phyloP scores from a whole-genome alignment of 2,329 filamentous ascomycete genomes.

The Colletotrichum gloeosporioides region DNA sequence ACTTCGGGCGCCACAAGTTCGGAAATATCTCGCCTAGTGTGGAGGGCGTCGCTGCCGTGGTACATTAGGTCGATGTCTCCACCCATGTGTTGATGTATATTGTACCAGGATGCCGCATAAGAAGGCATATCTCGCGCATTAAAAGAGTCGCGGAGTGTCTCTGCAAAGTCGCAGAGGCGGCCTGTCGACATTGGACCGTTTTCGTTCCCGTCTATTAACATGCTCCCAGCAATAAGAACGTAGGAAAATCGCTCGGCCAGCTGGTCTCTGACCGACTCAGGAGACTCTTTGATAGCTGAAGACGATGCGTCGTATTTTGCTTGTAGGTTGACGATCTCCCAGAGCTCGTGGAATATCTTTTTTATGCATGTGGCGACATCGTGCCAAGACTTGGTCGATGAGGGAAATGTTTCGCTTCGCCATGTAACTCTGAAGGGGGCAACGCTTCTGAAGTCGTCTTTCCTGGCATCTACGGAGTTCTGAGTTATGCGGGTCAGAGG shows the following conservation, averaged over 20 bases:
- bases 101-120: not conserved
- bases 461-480: fast-evolving
- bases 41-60: not conserved
- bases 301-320: fast-evolving
- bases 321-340: fast-evolving
- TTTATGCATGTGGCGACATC: not conserved
- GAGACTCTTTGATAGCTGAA: not conserved
- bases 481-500: not conserved
- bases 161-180: not conserved
- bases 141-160: not conserved
- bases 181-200: fast-evolving
- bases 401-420: not conserved
- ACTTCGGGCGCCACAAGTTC: not conserved
- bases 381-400: not conserved
- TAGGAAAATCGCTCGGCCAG: not conserved
- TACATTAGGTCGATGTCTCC: not conserved
- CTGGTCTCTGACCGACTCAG: not conserved
- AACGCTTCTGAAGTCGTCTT: fast-evolving
- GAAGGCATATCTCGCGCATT: not conserved
- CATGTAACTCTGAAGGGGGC: not conserved
- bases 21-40: no score
- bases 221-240: not conserved
- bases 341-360: not conserved
- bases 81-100: not conserved
- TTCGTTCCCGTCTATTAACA: not conserved